phyloP scores from a whole-genome alignment of 805 yeast species.

The Limtongia smithiae region DNA sequence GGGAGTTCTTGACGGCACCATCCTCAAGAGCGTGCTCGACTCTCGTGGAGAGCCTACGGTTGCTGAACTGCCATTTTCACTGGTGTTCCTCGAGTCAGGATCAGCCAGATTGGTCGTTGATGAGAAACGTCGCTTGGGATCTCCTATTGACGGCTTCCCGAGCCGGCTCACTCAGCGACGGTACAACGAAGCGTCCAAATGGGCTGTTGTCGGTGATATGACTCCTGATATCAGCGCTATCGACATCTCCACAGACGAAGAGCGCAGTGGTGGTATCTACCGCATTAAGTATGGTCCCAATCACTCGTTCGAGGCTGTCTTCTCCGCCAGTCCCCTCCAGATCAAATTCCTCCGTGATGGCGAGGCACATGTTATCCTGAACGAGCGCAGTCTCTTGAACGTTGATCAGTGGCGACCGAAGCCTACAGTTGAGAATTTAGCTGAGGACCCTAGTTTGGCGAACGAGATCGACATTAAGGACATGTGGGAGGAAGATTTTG shows the following conservation, averaged over 20 bases:
- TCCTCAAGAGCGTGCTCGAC: slow-evolving; percentile 42
- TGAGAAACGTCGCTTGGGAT: slow-evolving; percentile 49
- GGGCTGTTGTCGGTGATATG: slow-evolving; percentile 48
- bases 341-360: slow-evolving; percentile 48
- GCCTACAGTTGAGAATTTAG: slow-evolving; percentile 33
- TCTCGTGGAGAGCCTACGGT: background rate
- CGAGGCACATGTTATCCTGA: slow-evolving; percentile 52
- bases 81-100: slow-evolving; percentile 55
- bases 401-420: slow-evolving; percentile 71
- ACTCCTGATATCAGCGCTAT: slow-evolving; percentile 23
- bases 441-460: slow-evolving; percentile 37
- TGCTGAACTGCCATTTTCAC: slow-evolving; percentile 52
- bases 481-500: slow-evolving; percentile 72
- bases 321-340: slow-evolving; percentile 50
- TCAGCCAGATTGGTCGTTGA: slow-evolving; percentile 64
- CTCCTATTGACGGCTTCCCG: slow-evolving; percentile 30
- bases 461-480: slow-evolving; percentile 59
- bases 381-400: slow-evolving; percentile 68
- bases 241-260: slow-evolving; percentile 10
- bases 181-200: slow-evolving; percentile 55
- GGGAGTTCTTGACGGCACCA: slow-evolving; percentile 44
- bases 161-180: slow-evolving; percentile 45
- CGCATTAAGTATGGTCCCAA: slow-evolving; percentile 41
- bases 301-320: slow-evolving; percentile 41
- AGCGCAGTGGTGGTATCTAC: slow-evolving; percentile 7